phyloP scores from a whole-genome alignment of 2,329 filamentous ascomycete genomes.

The Colletotrichum neosansevieriae region DNA sequence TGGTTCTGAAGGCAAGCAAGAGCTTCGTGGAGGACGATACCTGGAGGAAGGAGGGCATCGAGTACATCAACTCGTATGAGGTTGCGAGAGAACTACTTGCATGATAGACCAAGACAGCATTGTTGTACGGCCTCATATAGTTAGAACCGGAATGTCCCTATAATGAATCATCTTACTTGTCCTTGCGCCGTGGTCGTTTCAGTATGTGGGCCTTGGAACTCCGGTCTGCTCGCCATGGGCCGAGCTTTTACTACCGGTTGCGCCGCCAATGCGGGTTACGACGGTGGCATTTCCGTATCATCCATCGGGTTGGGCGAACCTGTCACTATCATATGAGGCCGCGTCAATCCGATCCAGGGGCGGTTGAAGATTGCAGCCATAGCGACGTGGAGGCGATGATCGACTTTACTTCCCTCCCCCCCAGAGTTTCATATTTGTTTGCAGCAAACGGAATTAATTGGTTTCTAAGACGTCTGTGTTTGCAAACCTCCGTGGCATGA shows the following conservation, averaged over 20 bases:
- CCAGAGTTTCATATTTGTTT: too few relatives aligned
- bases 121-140: not conserved
- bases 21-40: constrained; percentile 60
- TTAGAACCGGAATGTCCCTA: not conserved
- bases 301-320: too few relatives aligned
- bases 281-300: constrained; percentile 13
- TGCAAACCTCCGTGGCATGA: too few relatives aligned
- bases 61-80: constrained; percentile 54
- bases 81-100: constrained; percentile 53
- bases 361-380: too few relatives aligned
- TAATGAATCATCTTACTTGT: not conserved
- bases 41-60: constrained; percentile 60
- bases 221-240: not conserved
- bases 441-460: not conserved
- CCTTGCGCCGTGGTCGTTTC: not conserved
- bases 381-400: too few relatives aligned
- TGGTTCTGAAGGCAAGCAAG: constrained; percentile 58
- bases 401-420: too few relatives aligned
- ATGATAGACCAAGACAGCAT: not conserved
- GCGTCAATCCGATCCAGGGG: too few relatives aligned
- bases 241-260: constrained; percentile 2
- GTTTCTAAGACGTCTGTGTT: not conserved
- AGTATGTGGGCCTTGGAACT: too few relatives aligned
- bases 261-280: constrained; percentile 19
- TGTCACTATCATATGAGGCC: too few relatives aligned